Evolutionary conservation across 768 basidiomycete genomes (phyloP).

Genomic region (Suillus ampliporus): DNA sequence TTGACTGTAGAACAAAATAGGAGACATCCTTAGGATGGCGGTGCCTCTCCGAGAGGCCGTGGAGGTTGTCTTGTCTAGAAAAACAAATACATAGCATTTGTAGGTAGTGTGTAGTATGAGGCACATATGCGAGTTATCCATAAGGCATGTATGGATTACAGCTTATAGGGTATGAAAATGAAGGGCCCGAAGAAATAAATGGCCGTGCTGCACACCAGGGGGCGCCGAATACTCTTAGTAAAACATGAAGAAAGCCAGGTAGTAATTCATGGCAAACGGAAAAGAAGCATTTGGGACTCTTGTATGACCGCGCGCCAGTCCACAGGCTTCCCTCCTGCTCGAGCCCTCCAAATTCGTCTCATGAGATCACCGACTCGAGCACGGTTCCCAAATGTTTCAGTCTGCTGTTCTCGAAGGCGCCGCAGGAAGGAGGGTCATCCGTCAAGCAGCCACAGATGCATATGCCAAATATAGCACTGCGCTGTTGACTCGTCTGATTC

Average conservation of each 20-base stretch:
- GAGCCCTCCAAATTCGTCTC: conserved; percentile 58
- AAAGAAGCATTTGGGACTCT: conserved; percentile 56
- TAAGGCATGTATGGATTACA: background rate
- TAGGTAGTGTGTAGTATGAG: background rate
- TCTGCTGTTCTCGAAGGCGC: conserved; percentile 56
- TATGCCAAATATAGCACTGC: conserved; percentile 80
- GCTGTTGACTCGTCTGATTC: conserved; percentile 41
- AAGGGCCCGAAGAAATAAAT: background rate
- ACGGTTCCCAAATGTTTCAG: conserved; percentile 68
- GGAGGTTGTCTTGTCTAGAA: no score
- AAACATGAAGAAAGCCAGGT: no score
- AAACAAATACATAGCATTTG: no score
- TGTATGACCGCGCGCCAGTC: conserved; percentile 67
- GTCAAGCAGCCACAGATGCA: conserved; percentile 77
- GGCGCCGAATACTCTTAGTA: background rate
- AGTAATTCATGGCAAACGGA: background rate
- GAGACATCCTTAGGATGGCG: no score
- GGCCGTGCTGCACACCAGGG: background rate
- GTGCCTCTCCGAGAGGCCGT: no score
- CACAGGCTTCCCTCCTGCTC: conserved; percentile 47
- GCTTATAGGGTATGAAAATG: conserved; percentile 3
- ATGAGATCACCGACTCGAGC: conserved; percentile 59
- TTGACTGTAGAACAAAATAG: no score
- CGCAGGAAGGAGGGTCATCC: conserved; percentile 50
- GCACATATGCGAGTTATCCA: background rate